Evolutionary conservation across 2,329 filamentous ascomycete genomes (phyloP).

Genomic region (Fusarium sp.): DNA sequence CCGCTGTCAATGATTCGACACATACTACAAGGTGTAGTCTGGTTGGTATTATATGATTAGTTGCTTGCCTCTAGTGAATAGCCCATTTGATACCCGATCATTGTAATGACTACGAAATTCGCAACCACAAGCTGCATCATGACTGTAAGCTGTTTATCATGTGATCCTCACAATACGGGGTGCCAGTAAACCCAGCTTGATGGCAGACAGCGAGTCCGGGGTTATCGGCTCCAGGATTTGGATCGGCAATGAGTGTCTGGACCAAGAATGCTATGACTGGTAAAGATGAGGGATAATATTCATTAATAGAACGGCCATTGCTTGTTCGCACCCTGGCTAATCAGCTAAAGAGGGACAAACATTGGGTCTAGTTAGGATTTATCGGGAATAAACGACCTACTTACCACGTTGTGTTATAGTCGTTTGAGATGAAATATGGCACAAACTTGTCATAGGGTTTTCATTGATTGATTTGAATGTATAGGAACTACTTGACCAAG

Average conservation of each 20-base stretch:
- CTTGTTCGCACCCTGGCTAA: neutral
- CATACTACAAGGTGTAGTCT: neutral
- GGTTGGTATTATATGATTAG: neutral
- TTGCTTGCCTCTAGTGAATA: neutral
- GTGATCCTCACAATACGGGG: neutral
- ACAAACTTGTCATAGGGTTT: neutral
- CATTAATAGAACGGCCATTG: conserved; percentile 1
- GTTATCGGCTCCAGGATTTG: conserved; percentile 21
- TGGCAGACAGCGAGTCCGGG: conserved; percentile 31
- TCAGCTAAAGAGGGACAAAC: neutral
- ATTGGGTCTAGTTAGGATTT: neutral
- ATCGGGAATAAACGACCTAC: neutral
- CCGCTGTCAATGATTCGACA: neutral
- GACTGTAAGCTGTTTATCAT: neutral
- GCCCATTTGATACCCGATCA: neutral
- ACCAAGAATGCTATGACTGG: conserved; percentile 4
- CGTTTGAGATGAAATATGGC: neutral
- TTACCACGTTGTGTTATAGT: too few species aligned
- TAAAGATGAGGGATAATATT: neutral
- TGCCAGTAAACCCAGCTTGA: conserved; percentile 4
- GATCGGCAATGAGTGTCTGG: conserved; percentile 10
- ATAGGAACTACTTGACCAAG: too few species aligned
- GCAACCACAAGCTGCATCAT: neutral
- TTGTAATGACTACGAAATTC: neutral
- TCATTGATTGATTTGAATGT: too few species aligned